Conservation (phyloP, 305 asterid species). For the Solanum hybrid region DNA sequence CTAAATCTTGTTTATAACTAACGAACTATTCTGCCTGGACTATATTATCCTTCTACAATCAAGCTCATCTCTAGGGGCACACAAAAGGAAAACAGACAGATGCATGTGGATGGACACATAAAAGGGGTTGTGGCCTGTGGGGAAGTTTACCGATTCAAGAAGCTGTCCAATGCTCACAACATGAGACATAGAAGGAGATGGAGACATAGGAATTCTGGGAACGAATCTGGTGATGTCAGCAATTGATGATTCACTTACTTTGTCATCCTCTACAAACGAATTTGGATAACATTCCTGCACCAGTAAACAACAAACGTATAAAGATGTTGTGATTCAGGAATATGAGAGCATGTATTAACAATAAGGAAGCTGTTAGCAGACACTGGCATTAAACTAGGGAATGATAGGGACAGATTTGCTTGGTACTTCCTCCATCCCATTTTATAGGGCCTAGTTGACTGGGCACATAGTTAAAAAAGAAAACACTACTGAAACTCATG, state of each 20-base stretch:
- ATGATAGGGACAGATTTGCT: not conserved
- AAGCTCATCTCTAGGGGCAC: not conserved
- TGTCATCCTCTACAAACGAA: constrained; percentile 60
- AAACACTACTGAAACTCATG: not conserved
- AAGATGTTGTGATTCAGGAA: not conserved
- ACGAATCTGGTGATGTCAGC: constrained; percentile 65
- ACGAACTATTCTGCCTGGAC: not conserved
- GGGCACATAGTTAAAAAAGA: not conserved
- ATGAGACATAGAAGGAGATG: constrained; percentile 76
- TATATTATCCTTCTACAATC: not conserved
- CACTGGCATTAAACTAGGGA: constrained; percentile 2
- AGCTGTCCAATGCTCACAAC: constrained; percentile 86
- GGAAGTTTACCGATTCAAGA: constrained; percentile 67
- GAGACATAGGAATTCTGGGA: constrained; percentile 58
- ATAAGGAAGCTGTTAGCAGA: not conserved
- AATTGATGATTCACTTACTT: constrained; percentile 68
- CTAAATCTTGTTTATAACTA: not conserved
- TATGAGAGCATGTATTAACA: not conserved
- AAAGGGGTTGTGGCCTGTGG: too few relatives aligned
- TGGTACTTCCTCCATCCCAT: not conserved
- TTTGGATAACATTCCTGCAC: constrained; percentile 65
- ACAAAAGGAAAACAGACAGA: not conserved
- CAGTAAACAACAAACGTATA: not conserved
- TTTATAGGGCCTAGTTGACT: not conserved
- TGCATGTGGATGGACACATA: not conserved